These are phyloP conservation scores for Fusarium sp. DNA, from an alignment of 2,329 filamentous ascomycete genomes.

Conservation along the genomic window DNA sequence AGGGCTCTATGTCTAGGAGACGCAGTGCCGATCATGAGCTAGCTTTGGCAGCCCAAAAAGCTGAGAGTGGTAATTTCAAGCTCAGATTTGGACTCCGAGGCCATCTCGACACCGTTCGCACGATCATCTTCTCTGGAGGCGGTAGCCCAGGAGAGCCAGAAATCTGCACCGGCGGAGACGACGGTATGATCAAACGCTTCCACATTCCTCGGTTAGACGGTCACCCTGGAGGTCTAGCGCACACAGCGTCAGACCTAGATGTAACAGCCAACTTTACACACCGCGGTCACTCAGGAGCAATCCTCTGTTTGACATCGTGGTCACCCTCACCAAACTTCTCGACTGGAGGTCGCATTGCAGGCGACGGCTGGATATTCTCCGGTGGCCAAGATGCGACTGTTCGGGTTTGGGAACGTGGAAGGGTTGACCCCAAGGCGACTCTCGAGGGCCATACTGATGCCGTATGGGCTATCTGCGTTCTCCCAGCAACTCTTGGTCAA, in stretches of 20 bases:
- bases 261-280: constrained; percentile 96
- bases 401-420: constrained; percentile 93
- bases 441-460: constrained; percentile 95
- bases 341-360: constrained; percentile 86
- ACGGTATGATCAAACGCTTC: constrained; percentile 96
- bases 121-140: constrained; percentile 96
- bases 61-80: constrained; percentile 85
- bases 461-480: constrained; percentile 93
- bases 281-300: constrained; percentile 90
- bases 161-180: constrained; percentile 95
- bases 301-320: constrained; percentile 88
- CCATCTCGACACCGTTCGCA: constrained; percentile 92
- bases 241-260: constrained; percentile 82
- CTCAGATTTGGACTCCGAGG: constrained; percentile 92
- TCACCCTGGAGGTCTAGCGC: constrained; percentile 64
- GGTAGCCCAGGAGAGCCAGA: constrained; percentile 96
- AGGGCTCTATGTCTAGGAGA: constrained; percentile 81
- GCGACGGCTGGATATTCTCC: constrained; percentile 98
- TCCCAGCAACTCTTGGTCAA: constrained; percentile 84
- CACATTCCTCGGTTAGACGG: constrained; percentile 86
- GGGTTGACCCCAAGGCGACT: constrained; percentile 95
- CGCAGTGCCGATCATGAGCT: constrained; percentile 77
- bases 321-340: constrained; percentile 89
- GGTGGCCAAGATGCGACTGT: constrained; percentile 95
- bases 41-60: constrained; percentile 67